Conservation (phyloP, 305 asterid species). For the Fraxinus xanthoxyloides region DNA sequence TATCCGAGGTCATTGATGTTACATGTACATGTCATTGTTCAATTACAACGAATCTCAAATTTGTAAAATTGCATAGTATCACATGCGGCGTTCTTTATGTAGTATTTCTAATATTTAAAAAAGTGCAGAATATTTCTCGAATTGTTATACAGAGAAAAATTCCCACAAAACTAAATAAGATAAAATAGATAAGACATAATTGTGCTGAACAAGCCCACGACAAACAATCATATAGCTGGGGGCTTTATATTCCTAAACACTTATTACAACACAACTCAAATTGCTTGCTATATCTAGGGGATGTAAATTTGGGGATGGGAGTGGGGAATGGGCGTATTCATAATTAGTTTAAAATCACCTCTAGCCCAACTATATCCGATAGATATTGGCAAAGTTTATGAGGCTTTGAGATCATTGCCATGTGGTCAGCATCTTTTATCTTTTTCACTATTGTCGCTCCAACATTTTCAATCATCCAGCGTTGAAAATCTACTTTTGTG, state of each 20-base stretch:
- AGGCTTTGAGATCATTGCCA: not conserved
- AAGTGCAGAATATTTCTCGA: not conserved
- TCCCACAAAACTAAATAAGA: not conserved
- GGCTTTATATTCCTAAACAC: not conserved
- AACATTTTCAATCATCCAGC: constrained; percentile 19
- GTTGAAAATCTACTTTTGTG: constrained; percentile 2
- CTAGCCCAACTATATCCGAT: not conserved
- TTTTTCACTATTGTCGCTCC: not conserved
- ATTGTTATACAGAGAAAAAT: too few species aligned
- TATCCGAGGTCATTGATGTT: too few species aligned
- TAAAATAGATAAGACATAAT: not conserved
- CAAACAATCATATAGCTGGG: not conserved
- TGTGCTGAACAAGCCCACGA: not conserved
- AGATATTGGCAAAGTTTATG: not conserved
- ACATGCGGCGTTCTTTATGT: too few species aligned
- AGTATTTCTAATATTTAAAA: too few species aligned
- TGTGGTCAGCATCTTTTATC: not conserved
- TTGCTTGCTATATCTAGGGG: too few species aligned
- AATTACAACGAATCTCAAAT: not conserved
- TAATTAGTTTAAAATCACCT: not conserved
- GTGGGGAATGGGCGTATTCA: too few species aligned
- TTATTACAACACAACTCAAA: not conserved
- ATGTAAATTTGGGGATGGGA: too few species aligned
- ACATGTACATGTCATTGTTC: too few species aligned
- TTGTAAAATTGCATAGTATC: not conserved